A percentile compares a stretch with the other conserved stretches of the same genome.
These are phyloP conservation scores for Eucommia ulmoides DNA, from an alignment of 257 asterid species.

Conservation along the genomic window DNA sequence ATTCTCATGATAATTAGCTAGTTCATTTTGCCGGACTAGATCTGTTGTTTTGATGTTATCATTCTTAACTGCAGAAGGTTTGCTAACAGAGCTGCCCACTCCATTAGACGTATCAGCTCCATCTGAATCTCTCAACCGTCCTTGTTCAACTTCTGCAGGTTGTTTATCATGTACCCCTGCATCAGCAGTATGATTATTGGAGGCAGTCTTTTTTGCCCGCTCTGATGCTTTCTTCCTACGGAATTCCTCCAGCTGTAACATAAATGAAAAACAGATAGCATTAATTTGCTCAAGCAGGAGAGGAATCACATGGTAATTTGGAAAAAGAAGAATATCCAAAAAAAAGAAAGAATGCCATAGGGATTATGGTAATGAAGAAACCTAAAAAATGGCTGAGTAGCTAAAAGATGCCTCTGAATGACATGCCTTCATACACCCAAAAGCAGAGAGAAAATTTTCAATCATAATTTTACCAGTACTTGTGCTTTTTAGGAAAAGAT, in stretches of 20 bases:
- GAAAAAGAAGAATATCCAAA: background rate
- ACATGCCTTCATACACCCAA: background rate
- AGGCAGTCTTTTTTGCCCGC: constrained; percentile 47
- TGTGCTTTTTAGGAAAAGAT: no score
- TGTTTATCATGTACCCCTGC: constrained; percentile 30
- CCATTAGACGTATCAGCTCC: constrained; percentile 47
- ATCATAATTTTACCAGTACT: background rate
- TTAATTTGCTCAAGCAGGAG: background rate
- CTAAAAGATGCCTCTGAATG: background rate
- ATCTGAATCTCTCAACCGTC: constrained; percentile 29
- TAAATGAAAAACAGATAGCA: background rate
- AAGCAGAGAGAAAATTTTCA: no score
- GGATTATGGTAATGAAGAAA: constrained; percentile 3
- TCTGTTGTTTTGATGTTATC: constrained; percentile 27
- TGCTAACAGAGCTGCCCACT: constrained; percentile 22
- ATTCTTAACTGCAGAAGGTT: constrained; percentile 20
- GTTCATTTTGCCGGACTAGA: constrained; percentile 18
- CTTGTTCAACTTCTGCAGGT: constrained; percentile 29
- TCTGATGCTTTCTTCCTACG: constrained; percentile 83
- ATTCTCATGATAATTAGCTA: constrained; percentile 15
- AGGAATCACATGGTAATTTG: background rate
- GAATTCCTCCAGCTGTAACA: constrained; percentile 71
- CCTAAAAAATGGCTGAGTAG: background rate
- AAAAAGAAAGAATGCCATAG: constrained; percentile 4
- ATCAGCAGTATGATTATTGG: constrained; percentile 32